Conservation (phyloP, 1,284 basidiomycete genomes). For the Hemileia vastatrix region DNA sequence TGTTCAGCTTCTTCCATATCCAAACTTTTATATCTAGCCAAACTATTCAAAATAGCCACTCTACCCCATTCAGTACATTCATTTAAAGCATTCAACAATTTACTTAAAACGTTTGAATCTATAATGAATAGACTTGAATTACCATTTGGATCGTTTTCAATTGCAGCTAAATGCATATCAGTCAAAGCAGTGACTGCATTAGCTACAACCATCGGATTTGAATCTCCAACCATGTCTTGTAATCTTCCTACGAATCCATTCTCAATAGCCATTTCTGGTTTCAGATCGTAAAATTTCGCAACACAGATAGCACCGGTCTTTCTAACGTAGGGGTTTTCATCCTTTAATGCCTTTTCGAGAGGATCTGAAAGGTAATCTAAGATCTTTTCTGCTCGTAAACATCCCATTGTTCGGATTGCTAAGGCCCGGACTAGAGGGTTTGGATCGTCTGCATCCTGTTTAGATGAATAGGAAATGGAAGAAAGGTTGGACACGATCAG, state of each 20-base stretch:
- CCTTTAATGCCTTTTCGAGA: conserved; percentile 74
- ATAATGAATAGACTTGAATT: conserved; percentile 63
- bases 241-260: conserved; percentile 86
- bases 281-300: conserved; percentile 92
- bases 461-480: not conserved
- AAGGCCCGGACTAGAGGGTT: conserved; percentile 93
- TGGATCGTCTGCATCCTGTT: conserved; percentile 82
- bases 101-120: conserved; percentile 68
- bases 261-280: conserved; percentile 86
- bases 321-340: conserved; percentile 94
- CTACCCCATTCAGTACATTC: conserved; percentile 99
- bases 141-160: conserved; percentile 30
- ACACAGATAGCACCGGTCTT: conserved; percentile 93
- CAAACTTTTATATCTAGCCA: conserved; percentile 68
- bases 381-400: conserved; percentile 93
- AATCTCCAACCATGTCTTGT: conserved; percentile 76
- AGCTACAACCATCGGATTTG: conserved; percentile 97
- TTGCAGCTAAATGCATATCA: conserved; percentile 65
- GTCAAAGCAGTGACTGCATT: conserved; percentile 87
- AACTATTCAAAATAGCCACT: conserved; percentile 77
- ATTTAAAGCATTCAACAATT: conserved; percentile 87
- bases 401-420: conserved; percentile 96
- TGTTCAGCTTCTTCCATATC: conserved; percentile 95
- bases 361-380: conserved; percentile 96
- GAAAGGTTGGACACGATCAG: not conserved